These are phyloP conservation scores for Zalaria sp. DNA, from an alignment of 2,329 filamentous ascomycete species.

Conservation along the genomic window DNA sequence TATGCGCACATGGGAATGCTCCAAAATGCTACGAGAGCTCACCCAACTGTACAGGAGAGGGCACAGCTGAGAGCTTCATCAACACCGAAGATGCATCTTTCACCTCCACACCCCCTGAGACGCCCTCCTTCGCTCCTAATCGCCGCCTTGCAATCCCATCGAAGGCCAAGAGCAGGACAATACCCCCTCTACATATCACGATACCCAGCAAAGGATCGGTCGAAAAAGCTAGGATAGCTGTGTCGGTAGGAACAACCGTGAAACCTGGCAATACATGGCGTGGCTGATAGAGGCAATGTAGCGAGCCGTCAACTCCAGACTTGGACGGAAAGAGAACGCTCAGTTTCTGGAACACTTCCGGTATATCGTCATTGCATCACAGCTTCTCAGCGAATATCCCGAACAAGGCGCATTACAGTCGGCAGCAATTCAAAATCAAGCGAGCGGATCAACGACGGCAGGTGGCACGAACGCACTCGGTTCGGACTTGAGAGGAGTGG, in stretches of 20 bases:
- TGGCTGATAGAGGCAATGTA: constrained; percentile 25
- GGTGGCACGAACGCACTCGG: constrained; percentile 17
- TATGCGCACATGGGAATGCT: background rate
- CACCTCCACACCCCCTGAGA: constrained; percentile 3
- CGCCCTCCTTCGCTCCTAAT: background rate
- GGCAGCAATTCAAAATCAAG: constrained; percentile 6
- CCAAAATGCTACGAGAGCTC: background rate
- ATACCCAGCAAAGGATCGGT: constrained; percentile 17
- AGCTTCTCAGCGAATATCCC: constrained; percentile 59
- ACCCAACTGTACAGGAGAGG: constrained; percentile 14
- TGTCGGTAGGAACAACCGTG: constrained; percentile 3
- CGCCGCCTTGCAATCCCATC: constrained; percentile 21
- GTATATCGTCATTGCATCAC: constrained; percentile 84
- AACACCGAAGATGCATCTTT: constrained; percentile 1
- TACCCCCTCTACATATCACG: constrained; percentile 31
- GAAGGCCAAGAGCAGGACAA: constrained; percentile 22
- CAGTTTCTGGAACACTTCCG: constrained; percentile 86
- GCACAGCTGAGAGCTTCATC: constrained; percentile 11
- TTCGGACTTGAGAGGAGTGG: constrained; percentile 50
- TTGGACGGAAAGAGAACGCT: constrained; percentile 66
- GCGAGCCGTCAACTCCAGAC: constrained; percentile 52
- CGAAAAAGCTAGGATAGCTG: constrained; percentile 9
- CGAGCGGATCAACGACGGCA: constrained; percentile 1
- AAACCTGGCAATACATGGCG: too few species aligned
- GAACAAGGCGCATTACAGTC: constrained; percentile 26